Evolutionary conservation across 768 basidiomycete species (phyloP), one percentile per base, ranked within the genome.

Genomic region (Boletus speciosus): DNA sequence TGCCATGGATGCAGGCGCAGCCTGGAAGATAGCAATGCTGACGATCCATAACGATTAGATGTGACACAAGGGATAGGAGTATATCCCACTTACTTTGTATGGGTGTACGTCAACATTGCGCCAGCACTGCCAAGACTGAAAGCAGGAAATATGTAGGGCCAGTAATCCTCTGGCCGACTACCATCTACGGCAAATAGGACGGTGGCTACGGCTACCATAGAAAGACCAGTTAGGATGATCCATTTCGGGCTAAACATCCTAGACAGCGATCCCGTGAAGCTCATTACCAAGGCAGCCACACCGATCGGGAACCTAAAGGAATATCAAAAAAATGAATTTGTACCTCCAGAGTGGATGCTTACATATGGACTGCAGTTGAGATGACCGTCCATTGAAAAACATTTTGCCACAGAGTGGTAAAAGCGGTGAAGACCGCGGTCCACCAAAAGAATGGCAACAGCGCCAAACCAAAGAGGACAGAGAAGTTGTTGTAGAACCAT

Each of bases 1-100:
- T 2, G 79, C 73, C 61, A 79, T 76, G n/a, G 71, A 69, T 10
- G 76, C 54, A 5, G 80, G 80, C 6, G 74, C 75, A 31, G 73
- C 73, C 53, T 71, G 74, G 66, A 83, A 76, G 38, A 82, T 73
- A 12, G 79, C 78, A 46, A 83, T 77, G 59, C 78, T 82, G 47
- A 5, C 11, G 42, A 52, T 40, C 1, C 23, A 25, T 44, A 1
- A 44, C 25, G 21, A 25, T 57, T 11, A 51, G 39, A 10, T 48
- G 10, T 12, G 32, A 40, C 5, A 12, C 19, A 48, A 21, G 39
- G 15, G 5, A 19, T 9, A 7, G 2, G 38, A 32, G 37, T 29
- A 19, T 4, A 31, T 29, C n/a, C 16, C 15, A 65, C 29, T 29
- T 63, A 79, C 79, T 79, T 81, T 5, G 78, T 71, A 50, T 78